phyloP scores from a whole-genome alignment of 2,329 filamentous ascomycete species.

The Curvularia eragrostidis region DNA sequence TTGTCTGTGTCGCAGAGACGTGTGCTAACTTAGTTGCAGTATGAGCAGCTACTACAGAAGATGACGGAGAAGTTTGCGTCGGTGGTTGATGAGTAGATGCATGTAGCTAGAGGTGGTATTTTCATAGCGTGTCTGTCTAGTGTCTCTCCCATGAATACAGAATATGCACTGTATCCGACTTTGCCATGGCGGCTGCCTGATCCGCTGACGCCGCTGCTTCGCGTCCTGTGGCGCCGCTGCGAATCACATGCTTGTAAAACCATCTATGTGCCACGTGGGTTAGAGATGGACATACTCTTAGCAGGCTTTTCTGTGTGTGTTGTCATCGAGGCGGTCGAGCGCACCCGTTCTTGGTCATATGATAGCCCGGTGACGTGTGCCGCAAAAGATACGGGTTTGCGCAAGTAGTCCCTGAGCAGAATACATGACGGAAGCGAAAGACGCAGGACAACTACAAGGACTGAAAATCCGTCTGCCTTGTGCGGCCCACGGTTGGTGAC shows the following conservation, averaged over 20 bases:
- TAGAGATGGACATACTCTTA: background rate
- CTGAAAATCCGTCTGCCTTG: background rate
- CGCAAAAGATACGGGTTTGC: background rate
- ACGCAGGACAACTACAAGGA: background rate
- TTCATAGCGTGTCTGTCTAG: constrained; percentile 38
- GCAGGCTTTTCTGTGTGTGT: background rate
- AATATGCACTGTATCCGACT: constrained; percentile 37
- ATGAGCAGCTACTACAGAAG: constrained; percentile 86
- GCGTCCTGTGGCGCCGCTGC: constrained; percentile 35
- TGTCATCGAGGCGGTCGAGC: background rate
- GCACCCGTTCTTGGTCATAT: constrained; percentile 1
- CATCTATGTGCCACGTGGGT: background rate
- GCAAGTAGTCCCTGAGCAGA: background rate
- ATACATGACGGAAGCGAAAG: background rate
- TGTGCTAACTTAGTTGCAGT: constrained; percentile 64
- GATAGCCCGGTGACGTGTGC: constrained; percentile 13
- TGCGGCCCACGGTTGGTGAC: background rate
- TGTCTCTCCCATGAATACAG: constrained; percentile 33
- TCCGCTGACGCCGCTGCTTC: constrained; percentile 45
- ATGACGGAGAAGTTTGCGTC: constrained; percentile 98
- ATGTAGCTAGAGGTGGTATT: constrained; percentile 52
- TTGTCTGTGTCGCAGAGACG: background rate
- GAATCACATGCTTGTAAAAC: constrained; percentile 23
- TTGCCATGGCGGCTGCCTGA: constrained; percentile 43
- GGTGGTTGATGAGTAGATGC: constrained; percentile 84